phyloP scores from a whole-genome alignment of 1,284 basidiomycete genomes.

The Phylloboletellus chloephorus region DNA sequence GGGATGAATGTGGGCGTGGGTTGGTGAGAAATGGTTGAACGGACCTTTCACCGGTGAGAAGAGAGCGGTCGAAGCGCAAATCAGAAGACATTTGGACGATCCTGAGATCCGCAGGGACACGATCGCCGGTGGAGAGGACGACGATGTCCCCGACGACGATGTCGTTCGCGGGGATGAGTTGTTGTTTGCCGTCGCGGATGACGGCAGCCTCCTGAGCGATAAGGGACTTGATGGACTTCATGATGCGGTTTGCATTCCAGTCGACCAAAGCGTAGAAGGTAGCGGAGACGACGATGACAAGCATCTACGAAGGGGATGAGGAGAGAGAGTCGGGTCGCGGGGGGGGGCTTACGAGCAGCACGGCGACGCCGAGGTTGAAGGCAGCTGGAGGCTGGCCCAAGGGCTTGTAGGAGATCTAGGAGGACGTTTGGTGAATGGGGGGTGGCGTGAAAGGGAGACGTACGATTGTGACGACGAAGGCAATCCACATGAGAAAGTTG shows the following conservation, averaged over 20 bases:
- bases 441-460: slow-evolving; percentile 11
- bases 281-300: slow-evolving; percentile 64
- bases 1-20: not conserved
- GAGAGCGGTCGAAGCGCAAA: slow-evolving; percentile 55
- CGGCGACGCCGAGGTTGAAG: slow-evolving; percentile 61
- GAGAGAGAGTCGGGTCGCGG: not conserved
- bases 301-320: slow-evolving; percentile 18
- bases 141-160: slow-evolving; percentile 82
- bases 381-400: slow-evolving; percentile 45
- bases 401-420: slow-evolving; percentile 42
- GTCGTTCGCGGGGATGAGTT: slow-evolving; percentile 66
- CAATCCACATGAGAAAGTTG: slow-evolving; percentile 50
- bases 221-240: slow-evolving; percentile 34
- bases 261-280: slow-evolving; percentile 40
- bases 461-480: slow-evolving; percentile 43
- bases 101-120: slow-evolving; percentile 80
- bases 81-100: slow-evolving; percentile 52
- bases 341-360: slow-evolving; percentile 66
- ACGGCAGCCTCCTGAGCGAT: slow-evolving; percentile 42
- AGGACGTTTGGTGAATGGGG: slow-evolving; percentile 1
- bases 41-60: slow-evolving; percentile 57
- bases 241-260: slow-evolving; percentile 34
- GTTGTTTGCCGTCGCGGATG: slow-evolving; percentile 53
- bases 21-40: not conserved
- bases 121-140: slow-evolving; percentile 68